Conservation (phyloP, 768 basidiomycete genomes). For the Calocera viscosa region DNA sequence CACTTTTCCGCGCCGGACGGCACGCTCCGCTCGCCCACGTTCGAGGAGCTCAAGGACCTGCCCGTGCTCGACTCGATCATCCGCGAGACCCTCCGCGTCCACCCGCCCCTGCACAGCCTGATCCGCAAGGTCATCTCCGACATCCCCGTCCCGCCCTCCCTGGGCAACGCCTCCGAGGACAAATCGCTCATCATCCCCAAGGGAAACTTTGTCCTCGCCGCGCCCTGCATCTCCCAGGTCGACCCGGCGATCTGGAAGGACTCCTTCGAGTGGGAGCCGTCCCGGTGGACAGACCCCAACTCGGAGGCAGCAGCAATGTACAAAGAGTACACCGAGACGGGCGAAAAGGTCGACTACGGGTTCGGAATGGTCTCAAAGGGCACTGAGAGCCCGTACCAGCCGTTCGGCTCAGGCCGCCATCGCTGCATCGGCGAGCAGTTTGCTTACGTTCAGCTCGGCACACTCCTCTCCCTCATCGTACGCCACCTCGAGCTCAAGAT, state of each 20-base stretch:
- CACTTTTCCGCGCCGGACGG: constrained; percentile 71
- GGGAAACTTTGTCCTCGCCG: constrained; percentile 81
- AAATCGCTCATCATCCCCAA: constrained; percentile 73
- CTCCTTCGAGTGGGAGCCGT: constrained; percentile 58
- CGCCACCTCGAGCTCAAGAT: constrained; percentile 64
- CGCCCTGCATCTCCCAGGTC: constrained; percentile 73
- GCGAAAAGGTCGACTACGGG: constrained; percentile 92
- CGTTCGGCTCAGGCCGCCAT: constrained; percentile 94
- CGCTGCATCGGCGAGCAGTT: constrained; percentile 95
- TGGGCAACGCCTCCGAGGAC: constrained; percentile 41
- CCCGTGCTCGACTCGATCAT: constrained; percentile 80
- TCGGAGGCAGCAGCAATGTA: constrained; percentile 71
- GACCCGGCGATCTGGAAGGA: constrained; percentile 76
- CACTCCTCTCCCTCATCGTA: constrained; percentile 65
- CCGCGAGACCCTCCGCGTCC: constrained; percentile 83
- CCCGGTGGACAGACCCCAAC: constrained; percentile 73
- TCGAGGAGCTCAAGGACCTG: constrained; percentile 72
- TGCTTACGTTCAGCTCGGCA: constrained; percentile 86
- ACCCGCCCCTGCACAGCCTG: constrained; percentile 92
- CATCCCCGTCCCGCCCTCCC: constrained; percentile 65
- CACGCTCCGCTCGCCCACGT: constrained; percentile 62
- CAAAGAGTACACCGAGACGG: constrained; percentile 53
- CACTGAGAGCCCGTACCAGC: constrained; percentile 90
- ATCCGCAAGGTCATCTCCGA: constrained; percentile 81
- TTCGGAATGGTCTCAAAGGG: constrained; percentile 94